These are phyloP conservation scores for Moniliophthora roreri DNA, from an alignment of 1,284 basidiomycete genomes.

Conservation along the genomic window DNA sequence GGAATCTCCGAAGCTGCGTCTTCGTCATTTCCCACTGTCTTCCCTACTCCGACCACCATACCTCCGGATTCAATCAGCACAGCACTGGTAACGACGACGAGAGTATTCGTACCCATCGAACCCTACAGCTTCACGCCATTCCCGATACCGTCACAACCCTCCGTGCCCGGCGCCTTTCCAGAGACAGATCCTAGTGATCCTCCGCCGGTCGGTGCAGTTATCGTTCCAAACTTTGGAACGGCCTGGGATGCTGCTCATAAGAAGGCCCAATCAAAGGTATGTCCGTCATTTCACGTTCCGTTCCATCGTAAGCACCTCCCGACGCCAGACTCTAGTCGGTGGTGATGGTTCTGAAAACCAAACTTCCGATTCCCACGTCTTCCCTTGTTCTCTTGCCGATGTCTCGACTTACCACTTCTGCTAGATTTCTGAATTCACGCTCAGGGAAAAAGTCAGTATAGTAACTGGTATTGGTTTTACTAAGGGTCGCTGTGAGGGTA, in stretches of 20 bases:
- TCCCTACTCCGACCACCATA: too few relatives aligned
- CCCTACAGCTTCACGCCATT: not conserved
- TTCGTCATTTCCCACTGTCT: too few relatives aligned
- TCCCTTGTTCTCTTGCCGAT: not conserved
- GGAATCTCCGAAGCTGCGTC: too few relatives aligned
- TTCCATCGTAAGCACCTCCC: not conserved
- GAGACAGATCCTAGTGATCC: slow-evolving; percentile 15
- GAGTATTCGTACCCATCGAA: not conserved
- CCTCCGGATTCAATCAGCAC: too few relatives aligned
- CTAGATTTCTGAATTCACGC: slow-evolving; percentile 41
- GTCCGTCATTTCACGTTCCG: slow-evolving; percentile 5
- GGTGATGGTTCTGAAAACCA: too few relatives aligned
- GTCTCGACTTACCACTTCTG: slow-evolving; percentile 7
- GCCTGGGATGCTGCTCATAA: slow-evolving; percentile 13
- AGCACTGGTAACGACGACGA: too few relatives aligned
- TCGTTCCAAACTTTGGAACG: slow-evolving; percentile 13
- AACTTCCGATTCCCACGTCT: too few relatives aligned
- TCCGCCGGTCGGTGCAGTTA: slow-evolving; percentile 5
- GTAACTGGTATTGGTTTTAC: slow-evolving; percentile 59
- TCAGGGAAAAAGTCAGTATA: slow-evolving; percentile 53
- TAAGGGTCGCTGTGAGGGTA: slow-evolving; percentile 55
- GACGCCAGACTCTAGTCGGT: not conserved
- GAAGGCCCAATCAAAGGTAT: slow-evolving; percentile 14
- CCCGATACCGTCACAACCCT: slow-evolving; percentile 7
- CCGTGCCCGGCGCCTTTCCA: slow-evolving; percentile 13